Evolutionary conservation across 225 moss, liverwort and hornwort genomes (phyloP).

Genomic region (Bryum argenteum): DNA sequence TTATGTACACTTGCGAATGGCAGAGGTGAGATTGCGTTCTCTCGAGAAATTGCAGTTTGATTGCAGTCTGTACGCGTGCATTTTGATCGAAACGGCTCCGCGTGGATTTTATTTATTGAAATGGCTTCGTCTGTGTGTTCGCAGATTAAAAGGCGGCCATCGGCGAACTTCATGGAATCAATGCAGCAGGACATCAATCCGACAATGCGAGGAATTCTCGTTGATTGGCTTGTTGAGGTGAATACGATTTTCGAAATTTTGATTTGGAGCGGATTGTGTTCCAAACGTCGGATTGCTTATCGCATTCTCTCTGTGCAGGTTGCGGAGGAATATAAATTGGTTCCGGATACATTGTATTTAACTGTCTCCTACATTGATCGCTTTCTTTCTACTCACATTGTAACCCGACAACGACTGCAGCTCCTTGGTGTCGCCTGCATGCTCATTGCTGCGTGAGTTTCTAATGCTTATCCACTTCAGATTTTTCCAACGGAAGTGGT

Average conservation of each 20-base stretch:
- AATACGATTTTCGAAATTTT: not conserved
- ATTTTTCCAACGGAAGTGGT: no score
- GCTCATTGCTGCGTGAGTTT: slow-evolving; percentile 76
- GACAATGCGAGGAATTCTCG: slow-evolving; percentile 94
- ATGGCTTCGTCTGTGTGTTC: no score
- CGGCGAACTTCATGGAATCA: slow-evolving; percentile 80
- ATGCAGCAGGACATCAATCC: slow-evolving; percentile 91
- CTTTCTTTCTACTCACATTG: slow-evolving; percentile 70
- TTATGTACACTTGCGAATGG: slow-evolving; percentile 89
- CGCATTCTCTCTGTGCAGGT: slow-evolving; percentile 41
- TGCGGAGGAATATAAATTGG: slow-evolving; percentile 86
- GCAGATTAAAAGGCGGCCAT: slow-evolving; percentile 84
- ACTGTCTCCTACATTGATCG: slow-evolving; percentile 81
- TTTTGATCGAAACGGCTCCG: not conserved
- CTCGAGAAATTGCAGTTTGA: not conserved
- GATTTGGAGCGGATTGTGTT: not conserved
- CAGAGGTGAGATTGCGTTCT: slow-evolving; percentile 61
- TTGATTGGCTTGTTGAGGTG: slow-evolving; percentile 98
- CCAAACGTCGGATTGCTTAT: not conserved
- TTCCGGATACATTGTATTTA: slow-evolving; percentile 75
- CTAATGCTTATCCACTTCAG: not conserved
- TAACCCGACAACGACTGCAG: slow-evolving; percentile 78
- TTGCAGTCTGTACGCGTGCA: not conserved
- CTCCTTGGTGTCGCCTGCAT: slow-evolving; percentile 84
- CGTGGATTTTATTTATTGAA: no score